Evolutionary conservation across 495 filamentous ascomycete genomes (phyloP), one percentile per base, ranked within the genome.

Genomic region (Aspergillus cristatus): DNA sequence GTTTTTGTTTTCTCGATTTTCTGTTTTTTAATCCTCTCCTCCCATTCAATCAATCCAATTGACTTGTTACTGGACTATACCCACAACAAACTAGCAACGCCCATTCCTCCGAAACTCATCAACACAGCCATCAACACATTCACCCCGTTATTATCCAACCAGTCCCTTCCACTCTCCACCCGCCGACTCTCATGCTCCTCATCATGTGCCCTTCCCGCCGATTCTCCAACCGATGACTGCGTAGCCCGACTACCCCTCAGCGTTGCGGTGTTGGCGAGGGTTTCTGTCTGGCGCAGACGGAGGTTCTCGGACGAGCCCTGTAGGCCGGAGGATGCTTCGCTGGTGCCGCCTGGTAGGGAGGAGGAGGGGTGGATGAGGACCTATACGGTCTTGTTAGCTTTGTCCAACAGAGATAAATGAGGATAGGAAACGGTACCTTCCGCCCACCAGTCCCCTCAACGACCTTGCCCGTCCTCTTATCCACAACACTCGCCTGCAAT

Each of bases 61-160:
- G 20, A 24, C 4, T 8, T 4, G 20, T 24, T 8, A 24, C 8
- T 8, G 4, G 20, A 24, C 20, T 8, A 24, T 24, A 47, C 50
- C 70, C 70, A 73, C 11, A 52, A 34, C 46, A 48, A 65, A 32
- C 61, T 55, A 0, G 65, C 61, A 31, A 81, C 57, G 0, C 65
- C 68, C 78, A 98, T 94, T 6, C 79, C 84, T 3, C 76, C 76
- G 11, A 86, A 25, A 53, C 85, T 96, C 78, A 93, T 91, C 0
- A 61, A 57, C 7, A 74, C 63, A 0, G 90, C 89, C 89, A 95
- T 96, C 17, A 87, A 51, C 15, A 94, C 66, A 53, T 98, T 98
- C 41, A 98, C 88, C 17, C 77, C 81, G 54, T 98, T 98, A 48
- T 98, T 98, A 53, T 91, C 86, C 42, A 96, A 62, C 48, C 91